phyloP scores from a whole-genome alignment of 345 rosid species.

The Boechera stricta region DNA sequence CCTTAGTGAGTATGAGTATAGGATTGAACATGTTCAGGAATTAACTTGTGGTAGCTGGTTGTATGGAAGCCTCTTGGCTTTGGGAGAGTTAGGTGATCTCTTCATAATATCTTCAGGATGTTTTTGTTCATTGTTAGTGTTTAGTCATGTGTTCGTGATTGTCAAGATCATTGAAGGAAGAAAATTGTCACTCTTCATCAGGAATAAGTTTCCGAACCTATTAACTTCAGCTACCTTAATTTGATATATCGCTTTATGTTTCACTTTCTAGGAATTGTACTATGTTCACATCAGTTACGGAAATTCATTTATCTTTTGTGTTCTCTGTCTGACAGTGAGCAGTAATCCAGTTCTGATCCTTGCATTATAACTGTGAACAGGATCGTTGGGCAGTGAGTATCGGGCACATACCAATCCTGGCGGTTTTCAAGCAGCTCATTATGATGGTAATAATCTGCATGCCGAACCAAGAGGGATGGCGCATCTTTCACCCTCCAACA shows the following conservation, averaged over 20 bases:
- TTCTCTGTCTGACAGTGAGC: background rate
- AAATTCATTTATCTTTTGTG: background rate
- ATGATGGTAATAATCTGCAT: conserved; percentile 36
- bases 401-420: conserved; percentile 53
- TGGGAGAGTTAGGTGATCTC: conserved; percentile 12
- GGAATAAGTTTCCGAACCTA: background rate
- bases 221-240: conserved; percentile 16
- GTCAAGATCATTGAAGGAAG: too few relatives aligned
- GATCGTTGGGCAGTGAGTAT: conserved; percentile 48
- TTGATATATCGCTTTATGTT: background rate
- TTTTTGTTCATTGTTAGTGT: background rate
- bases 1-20: background rate
- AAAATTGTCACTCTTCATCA: too few relatives aligned
- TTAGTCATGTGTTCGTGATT: background rate
- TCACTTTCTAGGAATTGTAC: background rate
- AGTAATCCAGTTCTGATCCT: conserved; percentile 15
- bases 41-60: conserved; percentile 3
- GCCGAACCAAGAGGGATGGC: conserved; percentile 51
- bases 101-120: background rate
- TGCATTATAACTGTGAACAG: conserved; percentile 50
- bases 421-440: conserved; percentile 52
- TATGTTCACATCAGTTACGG: background rate
- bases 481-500: conserved; percentile 52
- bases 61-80: background rate
- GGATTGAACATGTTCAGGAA: conserved; percentile 9